These are phyloP conservation scores for Canavalia ensiformis DNA, from an alignment of 306 rosid species.

Conservation along the genomic window DNA sequence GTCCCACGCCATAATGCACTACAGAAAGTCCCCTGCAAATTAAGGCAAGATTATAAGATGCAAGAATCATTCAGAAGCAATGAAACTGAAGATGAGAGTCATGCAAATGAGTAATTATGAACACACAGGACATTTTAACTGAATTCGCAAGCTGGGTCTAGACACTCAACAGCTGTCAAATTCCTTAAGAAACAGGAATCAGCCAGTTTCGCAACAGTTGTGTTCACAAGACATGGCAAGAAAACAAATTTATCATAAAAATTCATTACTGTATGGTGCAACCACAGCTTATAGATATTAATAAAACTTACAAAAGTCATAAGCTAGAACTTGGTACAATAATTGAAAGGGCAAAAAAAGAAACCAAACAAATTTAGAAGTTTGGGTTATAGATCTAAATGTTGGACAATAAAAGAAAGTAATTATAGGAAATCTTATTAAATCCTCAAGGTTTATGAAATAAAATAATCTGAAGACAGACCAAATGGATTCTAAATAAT, in stretches of 20 bases:
- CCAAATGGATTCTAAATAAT: not conserved
- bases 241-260: conserved; percentile 14
- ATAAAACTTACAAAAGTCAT: not conserved
- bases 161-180: conserved; percentile 15
- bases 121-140: not conserved
- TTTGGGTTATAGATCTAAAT: not conserved
- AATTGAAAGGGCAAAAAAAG: not conserved
- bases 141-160: conserved; percentile 12
- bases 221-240: conserved; percentile 26
- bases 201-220: conserved; percentile 5
- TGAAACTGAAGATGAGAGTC: conserved; percentile 23
- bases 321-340: conserved; percentile 13
- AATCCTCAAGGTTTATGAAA: conserved; percentile 25
- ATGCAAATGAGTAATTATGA: not conserved
- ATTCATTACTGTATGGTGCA: not conserved
- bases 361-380: not conserved
- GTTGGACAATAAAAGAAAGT: conserved; percentile 7
- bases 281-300: conserved; percentile 28
- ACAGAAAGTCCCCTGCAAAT: conserved; percentile 84
- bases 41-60: conserved; percentile 31
- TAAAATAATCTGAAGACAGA: conserved; percentile 20
- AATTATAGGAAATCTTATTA: conserved; percentile 5
- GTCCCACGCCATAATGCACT: conserved; percentile 93
- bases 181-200: conserved; percentile 23
- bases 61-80: conserved; percentile 33